Evolutionary conservation across 495 filamentous ascomycete species (phyloP).

Genomic region (Xylaria bambusicola): DNA sequence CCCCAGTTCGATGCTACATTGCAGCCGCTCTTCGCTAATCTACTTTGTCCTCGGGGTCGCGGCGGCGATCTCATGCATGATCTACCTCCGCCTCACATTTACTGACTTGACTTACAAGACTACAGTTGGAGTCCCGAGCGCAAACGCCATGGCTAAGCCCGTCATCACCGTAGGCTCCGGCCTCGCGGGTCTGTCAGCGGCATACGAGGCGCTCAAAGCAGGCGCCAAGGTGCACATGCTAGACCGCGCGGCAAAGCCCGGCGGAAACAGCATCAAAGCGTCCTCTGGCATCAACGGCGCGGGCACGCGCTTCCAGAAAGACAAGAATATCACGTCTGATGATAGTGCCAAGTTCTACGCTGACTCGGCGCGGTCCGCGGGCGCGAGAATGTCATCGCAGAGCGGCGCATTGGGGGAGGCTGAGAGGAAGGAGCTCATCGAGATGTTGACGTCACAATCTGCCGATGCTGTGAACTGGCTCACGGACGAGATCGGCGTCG

Average conservation of each 20-base stretch:
- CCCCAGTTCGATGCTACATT: conserved; percentile 7
- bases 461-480: conserved; percentile 54
- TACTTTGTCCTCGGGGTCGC: conserved; percentile 27
- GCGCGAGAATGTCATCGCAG: conserved; percentile 25
- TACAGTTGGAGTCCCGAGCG: background rate
- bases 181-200: conserved; percentile 53
- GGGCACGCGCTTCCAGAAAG: conserved; percentile 52
- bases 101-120: background rate
- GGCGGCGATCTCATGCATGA: conserved; percentile 30
- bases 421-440: conserved; percentile 46
- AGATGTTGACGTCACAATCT: conserved; percentile 41
- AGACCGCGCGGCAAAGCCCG: conserved; percentile 56
- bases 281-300: conserved; percentile 65
- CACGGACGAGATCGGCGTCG: conserved; percentile 49
- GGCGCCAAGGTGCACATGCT: conserved; percentile 51
- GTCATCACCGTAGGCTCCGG: conserved; percentile 56
- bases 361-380: conserved; percentile 57
- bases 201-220: conserved; percentile 48
- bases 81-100: conserved; percentile 19
- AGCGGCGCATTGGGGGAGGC: conserved; percentile 4
- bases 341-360: conserved; percentile 39
- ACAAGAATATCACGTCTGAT: conserved; percentile 16
- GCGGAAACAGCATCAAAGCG: conserved; percentile 65
- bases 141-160: conserved; percentile 20
- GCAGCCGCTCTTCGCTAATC: conserved; percentile 22